phyloP scores from a whole-genome alignment of 2,329 filamentous ascomycete genomes.

The Fusarium sp. region DNA sequence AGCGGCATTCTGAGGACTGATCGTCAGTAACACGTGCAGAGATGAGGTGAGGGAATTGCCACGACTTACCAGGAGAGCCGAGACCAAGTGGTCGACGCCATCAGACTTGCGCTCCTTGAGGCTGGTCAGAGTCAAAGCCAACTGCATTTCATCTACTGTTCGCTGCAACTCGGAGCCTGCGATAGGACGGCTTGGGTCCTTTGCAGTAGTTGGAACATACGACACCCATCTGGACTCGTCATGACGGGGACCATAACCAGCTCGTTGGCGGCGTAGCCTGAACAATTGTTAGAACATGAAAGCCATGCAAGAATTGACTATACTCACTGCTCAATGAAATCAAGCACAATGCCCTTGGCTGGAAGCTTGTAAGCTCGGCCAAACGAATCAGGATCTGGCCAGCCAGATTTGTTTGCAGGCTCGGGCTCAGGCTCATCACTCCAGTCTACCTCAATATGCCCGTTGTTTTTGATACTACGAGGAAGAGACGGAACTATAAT shows the following conservation, averaged over 20 bases:
- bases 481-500: conserved; percentile 65
- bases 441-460: conserved; percentile 76
- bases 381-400: conserved; percentile 70
- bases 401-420: conserved; percentile 66
- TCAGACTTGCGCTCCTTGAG: conserved; percentile 66
- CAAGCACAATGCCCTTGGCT: conserved; percentile 74
- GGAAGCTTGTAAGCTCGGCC: conserved; percentile 75
- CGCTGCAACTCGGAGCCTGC: conserved; percentile 57
- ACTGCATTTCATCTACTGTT: conserved; percentile 73
- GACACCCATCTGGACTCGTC: conserved; percentile 52
- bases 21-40: conserved; percentile 28
- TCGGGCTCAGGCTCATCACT: conserved; percentile 71
- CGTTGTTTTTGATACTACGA: conserved; percentile 78
- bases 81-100: conserved; percentile 66
- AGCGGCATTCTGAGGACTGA: conserved; percentile 57
- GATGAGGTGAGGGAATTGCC: background rate
- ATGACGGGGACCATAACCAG: conserved; percentile 54
- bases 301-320: background rate
- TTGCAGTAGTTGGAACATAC: conserved; percentile 44
- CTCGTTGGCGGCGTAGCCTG: conserved; percentile 56
- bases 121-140: conserved; percentile 73
- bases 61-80: conserved; percentile 72
- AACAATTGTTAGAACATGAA: conserved; percentile 30
- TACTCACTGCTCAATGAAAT: conserved; percentile 77
- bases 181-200: conserved; percentile 39